These are phyloP conservation scores for Coemansia sp. DNA, from an alignment of 192 early-diverging fungal genomes.

Conservation along the genomic window DNA sequence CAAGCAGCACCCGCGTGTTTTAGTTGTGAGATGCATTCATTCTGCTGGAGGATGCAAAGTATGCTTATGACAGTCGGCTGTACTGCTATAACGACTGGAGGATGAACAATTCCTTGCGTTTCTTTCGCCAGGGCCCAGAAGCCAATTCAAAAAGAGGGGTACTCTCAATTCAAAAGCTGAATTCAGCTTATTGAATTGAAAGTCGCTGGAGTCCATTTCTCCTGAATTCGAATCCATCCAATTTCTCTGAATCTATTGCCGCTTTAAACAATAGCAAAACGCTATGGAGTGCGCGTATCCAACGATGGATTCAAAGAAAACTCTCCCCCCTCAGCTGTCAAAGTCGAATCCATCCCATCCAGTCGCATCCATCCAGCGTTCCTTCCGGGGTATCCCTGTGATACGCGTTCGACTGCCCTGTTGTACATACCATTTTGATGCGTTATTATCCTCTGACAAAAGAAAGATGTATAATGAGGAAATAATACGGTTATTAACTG, in stretches of 20 bases:
- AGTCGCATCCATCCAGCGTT: conserved; percentile 1
- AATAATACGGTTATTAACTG: background rate
- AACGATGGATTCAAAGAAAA: no score
- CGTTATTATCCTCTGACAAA: conserved; percentile 4
- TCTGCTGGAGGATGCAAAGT: background rate
- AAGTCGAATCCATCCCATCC: conserved; percentile 14
- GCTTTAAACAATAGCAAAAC: no score
- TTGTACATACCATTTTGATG: conserved; percentile 8
- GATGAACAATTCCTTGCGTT: background rate
- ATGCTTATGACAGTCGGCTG: background rate
- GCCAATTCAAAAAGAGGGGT: no score
- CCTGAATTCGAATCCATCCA: no score
- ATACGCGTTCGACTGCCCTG: background rate
- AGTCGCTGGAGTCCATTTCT: no score
- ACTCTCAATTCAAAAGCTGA: no score
- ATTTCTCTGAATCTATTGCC: no score
- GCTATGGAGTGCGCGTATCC: no score
- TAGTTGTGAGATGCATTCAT: background rate
- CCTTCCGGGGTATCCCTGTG: background rate
- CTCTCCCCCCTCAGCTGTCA: background rate
- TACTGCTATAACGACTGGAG: background rate
- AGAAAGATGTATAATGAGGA: background rate
- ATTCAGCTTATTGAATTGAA: no score
- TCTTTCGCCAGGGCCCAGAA: no score
- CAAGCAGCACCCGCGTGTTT: background rate